Base-by-base conservation (phyloP, 441 rosid genomes). In the Populus hybrid region DNA sequence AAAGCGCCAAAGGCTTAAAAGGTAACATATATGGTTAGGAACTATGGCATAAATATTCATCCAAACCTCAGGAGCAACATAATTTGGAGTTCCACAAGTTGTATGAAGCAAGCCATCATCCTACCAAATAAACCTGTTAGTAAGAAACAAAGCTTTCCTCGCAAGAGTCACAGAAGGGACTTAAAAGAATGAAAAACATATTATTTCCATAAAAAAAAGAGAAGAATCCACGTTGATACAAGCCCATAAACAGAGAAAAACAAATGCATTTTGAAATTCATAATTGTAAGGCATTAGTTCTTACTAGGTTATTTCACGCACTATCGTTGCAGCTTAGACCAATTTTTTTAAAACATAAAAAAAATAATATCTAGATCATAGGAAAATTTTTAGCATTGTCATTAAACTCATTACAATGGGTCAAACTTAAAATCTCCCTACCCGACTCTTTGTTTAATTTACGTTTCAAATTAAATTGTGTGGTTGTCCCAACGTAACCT, bases 41-140 rank as follows among this genome's bases (percentile, higher is more conserved):
- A 76, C 73, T 26, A 57, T 50, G 72, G 75, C 32, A 75, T 20
- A 65, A 78, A 79, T 83, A 75, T 34, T 74, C 74, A 40, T 72
- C 65, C 89, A 64, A 5, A 92, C 99, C 97, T 96, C 99, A 34
- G 97, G 99, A 76, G 98, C 98, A 65, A 90, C 98, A 67, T 96
- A 96, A 85, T 96, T 94, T 10, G 99, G 99, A 81, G 99, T 96
- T 82, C 99, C 99, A 80, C 99, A 94, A 6, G 99, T 83, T 42
- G 98, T 94, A 83, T 96, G 99, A 86, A 96, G 90, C 34, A 96
- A 91, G 77, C 98, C 99, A 83, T 96, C 99, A 70, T 88, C 97
- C 98, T 95, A 84, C 42, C 74, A 87, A 67, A 81, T 64, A 71
- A 70, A 75, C 35, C 61, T 73, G 75, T 7, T 20, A 65, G 64